phyloP scores from a whole-genome alignment of 2,329 filamentous ascomycete species.

The Cladosporium colombiae region DNA sequence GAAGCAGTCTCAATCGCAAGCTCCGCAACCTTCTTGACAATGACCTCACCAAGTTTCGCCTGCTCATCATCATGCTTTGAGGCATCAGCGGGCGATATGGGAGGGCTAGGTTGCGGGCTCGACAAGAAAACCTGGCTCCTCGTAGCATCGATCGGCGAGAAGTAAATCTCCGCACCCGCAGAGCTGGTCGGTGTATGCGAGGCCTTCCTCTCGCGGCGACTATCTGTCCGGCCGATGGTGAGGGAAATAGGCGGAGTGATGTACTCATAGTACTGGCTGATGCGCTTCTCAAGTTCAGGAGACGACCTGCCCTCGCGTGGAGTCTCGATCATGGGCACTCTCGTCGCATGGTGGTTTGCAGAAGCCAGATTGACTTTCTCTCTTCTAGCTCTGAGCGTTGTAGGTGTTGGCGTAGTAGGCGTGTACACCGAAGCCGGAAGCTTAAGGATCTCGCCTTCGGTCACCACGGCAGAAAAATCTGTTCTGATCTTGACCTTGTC shows the following conservation, averaged over 20 bases:
- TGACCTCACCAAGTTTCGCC: not conserved
- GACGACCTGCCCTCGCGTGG: not conserved
- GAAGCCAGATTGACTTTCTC: not conserved
- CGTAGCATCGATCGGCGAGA: conserved; percentile 30
- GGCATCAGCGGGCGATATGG: conserved; percentile 16
- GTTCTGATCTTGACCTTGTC: conserved; percentile 4
- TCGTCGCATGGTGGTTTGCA: not conserved
- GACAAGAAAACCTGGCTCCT: conserved; percentile 27
- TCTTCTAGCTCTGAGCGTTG: not conserved
- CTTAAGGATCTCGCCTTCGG: not conserved
- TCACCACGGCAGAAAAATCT: not conserved
- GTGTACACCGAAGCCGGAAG: not conserved
- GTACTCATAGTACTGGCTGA: conserved; percentile 18
- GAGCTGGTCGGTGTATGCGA: conserved; percentile 15
- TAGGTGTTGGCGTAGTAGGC: not conserved
- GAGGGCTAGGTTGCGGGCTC: conserved; percentile 29
- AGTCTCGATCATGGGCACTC: not conserved
- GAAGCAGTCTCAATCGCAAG: not conserved
- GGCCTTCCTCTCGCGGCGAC: conserved; percentile 8
- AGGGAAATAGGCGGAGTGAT: conserved; percentile 11
- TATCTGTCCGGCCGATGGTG: not conserved
- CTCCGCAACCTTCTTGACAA: not conserved
- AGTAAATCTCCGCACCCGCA: conserved; percentile 29
- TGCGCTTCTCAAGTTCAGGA: not conserved
- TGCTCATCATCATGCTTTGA: conserved; percentile 7